Evolutionary conservation across 495 filamentous ascomycete genomes (phyloP).

Genomic region (Staphylotrichum longicolle): DNA sequence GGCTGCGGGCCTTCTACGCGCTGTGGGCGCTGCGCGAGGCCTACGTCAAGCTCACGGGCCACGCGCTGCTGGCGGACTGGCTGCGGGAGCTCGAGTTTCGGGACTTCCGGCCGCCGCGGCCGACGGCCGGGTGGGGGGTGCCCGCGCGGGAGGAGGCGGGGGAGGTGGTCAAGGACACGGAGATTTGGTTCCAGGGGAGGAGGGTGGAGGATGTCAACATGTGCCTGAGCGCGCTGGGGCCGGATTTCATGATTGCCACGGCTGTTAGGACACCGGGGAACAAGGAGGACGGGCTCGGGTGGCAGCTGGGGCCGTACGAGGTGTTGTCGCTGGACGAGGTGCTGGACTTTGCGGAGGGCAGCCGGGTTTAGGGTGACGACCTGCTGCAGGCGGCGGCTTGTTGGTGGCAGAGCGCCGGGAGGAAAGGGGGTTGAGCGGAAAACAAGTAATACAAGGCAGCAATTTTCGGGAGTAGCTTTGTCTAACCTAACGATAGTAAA

Average conservation of each 20-base stretch:
- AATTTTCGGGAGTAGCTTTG: too few species aligned
- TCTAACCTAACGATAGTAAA: too few species aligned
- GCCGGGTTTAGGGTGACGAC: too few species aligned
- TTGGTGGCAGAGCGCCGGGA: too few species aligned
- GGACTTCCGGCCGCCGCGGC: slow-evolving; percentile 35
- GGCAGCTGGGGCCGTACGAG: slow-evolving; percentile 40
- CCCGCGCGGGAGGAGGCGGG: slow-evolving; percentile 23
- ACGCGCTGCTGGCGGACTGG: slow-evolving; percentile 81
- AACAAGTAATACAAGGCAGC: too few species aligned
- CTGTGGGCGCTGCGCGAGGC: slow-evolving; percentile 89
- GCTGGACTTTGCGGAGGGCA: slow-evolving; percentile 37
- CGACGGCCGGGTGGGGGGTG: slow-evolving; percentile 25
- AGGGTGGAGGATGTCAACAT: slow-evolving; percentile 47
- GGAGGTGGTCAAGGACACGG: slow-evolving; percentile 33
- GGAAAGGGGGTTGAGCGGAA: too few species aligned
- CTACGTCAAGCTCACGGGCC: slow-evolving; percentile 91
- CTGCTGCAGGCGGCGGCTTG: too few species aligned
- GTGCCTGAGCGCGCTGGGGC: slow-evolving; percentile 40
- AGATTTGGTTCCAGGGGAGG: slow-evolving; percentile 40
- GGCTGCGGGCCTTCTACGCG: slow-evolving; percentile 76
- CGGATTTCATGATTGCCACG: slow-evolving; percentile 49
- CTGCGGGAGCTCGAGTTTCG: slow-evolving; percentile 54
- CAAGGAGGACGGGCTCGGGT: slow-evolving; percentile 38
- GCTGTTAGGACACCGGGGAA: slow-evolving; percentile 42
- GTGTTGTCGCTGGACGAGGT: slow-evolving; percentile 41